phyloP scores from a whole-genome alignment of 2,329 filamentous ascomycete genomes.

The Pseudogymnoascus sp. region DNA sequence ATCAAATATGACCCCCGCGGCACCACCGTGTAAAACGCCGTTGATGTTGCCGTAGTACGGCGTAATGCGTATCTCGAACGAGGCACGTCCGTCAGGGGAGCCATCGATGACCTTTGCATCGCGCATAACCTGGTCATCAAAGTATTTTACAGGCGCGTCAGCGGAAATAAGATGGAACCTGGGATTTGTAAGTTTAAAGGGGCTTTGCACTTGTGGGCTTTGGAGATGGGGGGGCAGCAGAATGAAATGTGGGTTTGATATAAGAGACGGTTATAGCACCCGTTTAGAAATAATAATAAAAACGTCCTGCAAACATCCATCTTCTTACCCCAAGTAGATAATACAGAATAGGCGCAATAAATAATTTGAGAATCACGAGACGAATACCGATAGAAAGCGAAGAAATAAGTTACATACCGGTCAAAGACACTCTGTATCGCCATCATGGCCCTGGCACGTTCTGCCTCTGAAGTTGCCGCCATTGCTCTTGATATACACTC shows the following conservation, averaged over 20 bases:
- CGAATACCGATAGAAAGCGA: background rate
- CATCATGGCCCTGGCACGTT: constrained; percentile 19
- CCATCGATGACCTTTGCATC: constrained; percentile 25
- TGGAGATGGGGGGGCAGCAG: background rate
- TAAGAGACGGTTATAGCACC: background rate
- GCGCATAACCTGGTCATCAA: constrained; percentile 20
- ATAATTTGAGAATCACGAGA: background rate
- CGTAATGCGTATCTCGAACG: constrained; percentile 38
- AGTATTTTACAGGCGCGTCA: constrained; percentile 11
- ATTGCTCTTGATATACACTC: background rate
- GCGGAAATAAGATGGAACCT: constrained; percentile 18
- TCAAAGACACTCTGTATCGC: constrained; percentile 25
- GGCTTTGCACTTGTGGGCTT: background rate
- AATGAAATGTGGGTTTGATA: background rate
- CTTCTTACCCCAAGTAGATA: background rate
- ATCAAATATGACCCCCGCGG: constrained; percentile 47
- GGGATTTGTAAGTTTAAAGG: background rate
- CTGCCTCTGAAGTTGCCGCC: constrained; percentile 3
- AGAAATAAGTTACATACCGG: constrained; percentile 15
- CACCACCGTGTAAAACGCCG: constrained; percentile 45
- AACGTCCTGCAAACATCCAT: background rate
- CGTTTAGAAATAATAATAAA: background rate
- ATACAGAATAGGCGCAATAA: background rate
- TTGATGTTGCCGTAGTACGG: constrained; percentile 38
- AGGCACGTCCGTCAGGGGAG: constrained; percentile 27